A percentile compares a stretch with the other conserved stretches of the same genome.
Conservation (phyloP, 1,284 basidiomycete species). For the Microbotryum saponariae region DNA sequence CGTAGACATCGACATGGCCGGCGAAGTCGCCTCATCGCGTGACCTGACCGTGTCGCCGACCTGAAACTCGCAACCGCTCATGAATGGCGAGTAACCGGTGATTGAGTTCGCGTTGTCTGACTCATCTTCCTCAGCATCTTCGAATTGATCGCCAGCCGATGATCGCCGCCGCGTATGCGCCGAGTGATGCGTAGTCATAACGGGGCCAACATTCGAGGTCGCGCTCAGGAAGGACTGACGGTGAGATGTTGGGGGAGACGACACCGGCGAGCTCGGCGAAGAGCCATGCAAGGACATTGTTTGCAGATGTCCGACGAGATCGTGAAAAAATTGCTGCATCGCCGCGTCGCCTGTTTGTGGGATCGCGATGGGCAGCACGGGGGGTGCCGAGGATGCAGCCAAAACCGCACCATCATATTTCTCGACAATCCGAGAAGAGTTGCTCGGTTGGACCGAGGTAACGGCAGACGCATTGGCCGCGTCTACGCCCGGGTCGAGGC, state of each 20-base stretch:
- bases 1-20: constrained; percentile 19
- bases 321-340: constrained; percentile 68
- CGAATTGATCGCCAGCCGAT: constrained; percentile 44
- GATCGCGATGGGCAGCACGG: constrained; percentile 36
- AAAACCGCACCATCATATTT: not conserved
- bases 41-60: constrained; percentile 2
- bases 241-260: constrained; percentile 36
- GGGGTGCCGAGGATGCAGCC: constrained; percentile 14
- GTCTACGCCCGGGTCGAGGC: not conserved
- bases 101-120: constrained; percentile 37
- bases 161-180: constrained; percentile 19
- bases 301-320: constrained; percentile 70
- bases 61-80: not conserved
- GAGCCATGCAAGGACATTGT: constrained; percentile 51
- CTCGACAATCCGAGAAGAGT: not conserved
- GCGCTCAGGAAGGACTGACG: constrained; percentile 18
- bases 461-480: too few species aligned
- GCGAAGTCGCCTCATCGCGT: constrained; percentile 2
- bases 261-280: constrained; percentile 9
- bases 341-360: constrained; percentile 59
- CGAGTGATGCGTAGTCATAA: constrained; percentile 7
- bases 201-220: constrained; percentile 14
- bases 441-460: too few species aligned
- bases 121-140: constrained; percentile 51
- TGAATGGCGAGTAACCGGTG: constrained; percentile 20